Evolutionary conservation across 148 eudicot species (phyloP).

Genomic region (Fagopyrum homotropicum): DNA sequence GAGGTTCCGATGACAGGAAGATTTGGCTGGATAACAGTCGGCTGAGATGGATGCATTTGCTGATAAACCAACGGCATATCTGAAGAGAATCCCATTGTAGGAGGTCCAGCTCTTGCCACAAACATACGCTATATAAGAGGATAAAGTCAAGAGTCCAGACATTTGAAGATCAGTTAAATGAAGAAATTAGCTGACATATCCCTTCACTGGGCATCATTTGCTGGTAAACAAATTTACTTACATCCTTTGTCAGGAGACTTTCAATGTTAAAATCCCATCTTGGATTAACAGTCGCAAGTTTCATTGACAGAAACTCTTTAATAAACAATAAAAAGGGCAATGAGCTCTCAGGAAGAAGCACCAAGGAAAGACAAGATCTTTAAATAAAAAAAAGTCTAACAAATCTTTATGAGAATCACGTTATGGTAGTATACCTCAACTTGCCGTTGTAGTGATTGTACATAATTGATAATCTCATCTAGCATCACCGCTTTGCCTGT

Average conservation of each 20-base stretch:
- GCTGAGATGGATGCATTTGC: constrained; percentile 46
- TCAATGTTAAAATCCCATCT: constrained; percentile 68
- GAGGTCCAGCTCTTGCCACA: constrained; percentile 32
- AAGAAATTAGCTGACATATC: background rate
- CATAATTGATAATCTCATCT: constrained; percentile 96
- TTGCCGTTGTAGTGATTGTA: constrained; percentile 92
- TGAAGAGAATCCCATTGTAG: constrained; percentile 52
- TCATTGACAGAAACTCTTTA: constrained; percentile 69
- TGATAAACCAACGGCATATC: constrained; percentile 53
- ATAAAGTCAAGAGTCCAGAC: background rate
- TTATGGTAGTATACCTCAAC: constrained; percentile 57
- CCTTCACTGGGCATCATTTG: too few relatives aligned
- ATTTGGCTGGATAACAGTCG: constrained; percentile 42
- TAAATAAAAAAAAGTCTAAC: background rate
- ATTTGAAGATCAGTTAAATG: constrained; percentile 5
- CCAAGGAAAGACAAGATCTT: too few relatives aligned
- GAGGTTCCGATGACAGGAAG: constrained; percentile 41
- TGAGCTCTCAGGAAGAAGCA: background rate
- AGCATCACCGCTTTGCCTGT: constrained; percentile 99
- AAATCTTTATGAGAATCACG: background rate
- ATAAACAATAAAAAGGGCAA: background rate
- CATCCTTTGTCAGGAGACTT: constrained; percentile 79
- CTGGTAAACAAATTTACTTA: constrained; percentile 22
- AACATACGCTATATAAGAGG: constrained; percentile 36
- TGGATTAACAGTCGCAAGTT: constrained; percentile 65